Base-by-base conservation (phyloP, 139 green algal genomes). In the Closterium sp. region DNA sequence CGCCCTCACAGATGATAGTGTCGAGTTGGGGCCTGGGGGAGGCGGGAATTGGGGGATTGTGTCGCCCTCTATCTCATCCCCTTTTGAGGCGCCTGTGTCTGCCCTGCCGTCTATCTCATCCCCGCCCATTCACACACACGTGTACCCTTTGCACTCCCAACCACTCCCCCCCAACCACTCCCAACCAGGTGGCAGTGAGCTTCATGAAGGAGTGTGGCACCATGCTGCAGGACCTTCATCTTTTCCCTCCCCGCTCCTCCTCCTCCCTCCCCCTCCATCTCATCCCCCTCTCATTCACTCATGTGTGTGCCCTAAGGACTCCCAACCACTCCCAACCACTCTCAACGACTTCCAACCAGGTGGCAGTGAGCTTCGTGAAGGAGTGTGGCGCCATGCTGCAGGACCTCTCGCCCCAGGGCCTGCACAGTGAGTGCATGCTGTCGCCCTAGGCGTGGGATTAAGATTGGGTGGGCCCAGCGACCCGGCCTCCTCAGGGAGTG, bases 1-100 rank as follows among this genome's bases (percentile, higher is more conserved):
- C 89, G 95, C 92, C 19, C 98, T 98, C 88, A 96, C 95, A 42
- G 97, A 99, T 79, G 98, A 99, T 95, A 96, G 95, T 28, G 97
- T 99, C 86, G 98, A 99, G 96, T 94, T 94, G 30, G 62, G 24
- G 27, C n/a, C 19, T 1, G n/a, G 79, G 3, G n/a, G 19, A n/a
- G n/a, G n/a, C n/a, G n/a, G n/a, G n/a, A n/a, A n/a, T n/a, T n/a
- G 24, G 73, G 73, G 24, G 24, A 62, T 62, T 7, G n/a, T 7
- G 13, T 62, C 42, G 5, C 5, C 42, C 5, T 9, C 73, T 86
- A 3, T 10, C 73, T 31, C 24, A 9, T 6, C 4, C 42, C 42
- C 42, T 62, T n/a, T n/a, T n/a, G n/a, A n/a, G n/a, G n/a, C n/a
- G n/a, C n/a, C n/a, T n/a, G n/a, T n/a, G n/a, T n/a, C n/a, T n/a